Evolutionary conservation across 257 asterid species (phyloP), one percentile per base, ranked within the genome.

Genomic region (Petunia secreta): DNA sequence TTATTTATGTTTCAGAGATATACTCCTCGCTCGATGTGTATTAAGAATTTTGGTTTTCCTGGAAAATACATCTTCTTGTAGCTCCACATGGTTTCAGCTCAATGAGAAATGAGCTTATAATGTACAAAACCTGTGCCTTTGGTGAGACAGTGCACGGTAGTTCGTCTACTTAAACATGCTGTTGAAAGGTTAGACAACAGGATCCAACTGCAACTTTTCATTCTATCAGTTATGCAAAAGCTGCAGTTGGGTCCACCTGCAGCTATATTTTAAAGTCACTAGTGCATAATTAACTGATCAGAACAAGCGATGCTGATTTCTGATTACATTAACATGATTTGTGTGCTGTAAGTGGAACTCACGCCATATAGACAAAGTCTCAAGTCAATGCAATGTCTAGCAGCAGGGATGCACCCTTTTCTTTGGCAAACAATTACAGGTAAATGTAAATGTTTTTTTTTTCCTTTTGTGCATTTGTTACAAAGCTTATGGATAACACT

Each of bases 61-160:
- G 53, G 53, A 66, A 40, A 1, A 53, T 40, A 66, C 54, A 6
- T 66, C 36, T 38, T 66, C 15, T 25, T 15, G 37, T 41, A 66
- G 54, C 54, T 66, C 75, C 41, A 66, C 52, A 15, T 41, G 2
- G 34, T 66, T 66, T 66, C 37, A 66, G 54, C 54, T 66, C 75
- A 66, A 41, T 66, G 54, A 66, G 50, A 66, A 41, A 41, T 66
- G 75, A 66, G 38, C 75, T 66, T 41, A 41, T 66, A 41, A 41
- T 40, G 36, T 66, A 41, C 11, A 4, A 15, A 43, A 66, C 37
- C 4, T 40, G 53, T 66, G 74, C 34, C 52, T 15, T 44, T 40
- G 10, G 37, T 50, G 8, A 66, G 74, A 66, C n/a, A 7, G 75
- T 66, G 52, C 34, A 41, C n/a, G 38, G 50, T 64, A 13, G 34